These are phyloP conservation scores for Ganoderma lucidum DNA, from an alignment of 1,284 basidiomycete species.

Conservation along the genomic window DNA sequence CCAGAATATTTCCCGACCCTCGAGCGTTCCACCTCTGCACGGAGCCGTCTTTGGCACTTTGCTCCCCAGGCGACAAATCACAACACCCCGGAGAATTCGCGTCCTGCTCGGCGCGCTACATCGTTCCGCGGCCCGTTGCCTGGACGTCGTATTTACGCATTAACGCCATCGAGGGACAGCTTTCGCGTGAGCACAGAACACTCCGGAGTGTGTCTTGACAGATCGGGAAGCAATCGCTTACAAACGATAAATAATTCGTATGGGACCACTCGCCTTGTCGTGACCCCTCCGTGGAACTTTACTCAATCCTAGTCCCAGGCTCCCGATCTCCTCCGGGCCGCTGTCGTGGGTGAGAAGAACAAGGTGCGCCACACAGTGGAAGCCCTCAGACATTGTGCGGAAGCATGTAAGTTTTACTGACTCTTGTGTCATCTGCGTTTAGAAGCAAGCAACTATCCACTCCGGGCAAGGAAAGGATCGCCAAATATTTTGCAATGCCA, in stretches of 20 bases:
- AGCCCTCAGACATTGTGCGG: not conserved
- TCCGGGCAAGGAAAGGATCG: too few relatives aligned
- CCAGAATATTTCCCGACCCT: not conserved
- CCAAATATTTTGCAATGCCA: not conserved
- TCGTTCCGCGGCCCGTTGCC: not conserved
- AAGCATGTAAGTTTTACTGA: too few relatives aligned
- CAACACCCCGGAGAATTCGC: not conserved
- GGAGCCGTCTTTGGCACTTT: not conserved
- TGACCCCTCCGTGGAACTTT: not conserved
- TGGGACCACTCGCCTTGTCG: conserved; percentile 5
- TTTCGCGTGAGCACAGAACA: not conserved
- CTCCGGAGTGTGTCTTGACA: not conserved
- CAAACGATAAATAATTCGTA: not conserved
- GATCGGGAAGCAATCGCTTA: conserved; percentile 3
- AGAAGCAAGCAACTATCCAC: too few relatives aligned
- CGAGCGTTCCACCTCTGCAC: not conserved
- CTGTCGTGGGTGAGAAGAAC: not conserved
- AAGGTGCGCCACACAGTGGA: not conserved
- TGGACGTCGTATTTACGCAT: conserved; percentile 30
- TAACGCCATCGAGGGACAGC: conserved; percentile 26
- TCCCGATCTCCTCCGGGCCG: not conserved
- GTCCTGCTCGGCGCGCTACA: not conserved
- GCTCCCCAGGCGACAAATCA: not conserved
- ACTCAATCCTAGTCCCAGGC: not conserved
- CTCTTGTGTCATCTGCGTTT: not conserved